Evolutionary conservation across 1,284 basidiomycete genomes (phyloP).

Genomic region (Austropuccinia psidii): DNA sequence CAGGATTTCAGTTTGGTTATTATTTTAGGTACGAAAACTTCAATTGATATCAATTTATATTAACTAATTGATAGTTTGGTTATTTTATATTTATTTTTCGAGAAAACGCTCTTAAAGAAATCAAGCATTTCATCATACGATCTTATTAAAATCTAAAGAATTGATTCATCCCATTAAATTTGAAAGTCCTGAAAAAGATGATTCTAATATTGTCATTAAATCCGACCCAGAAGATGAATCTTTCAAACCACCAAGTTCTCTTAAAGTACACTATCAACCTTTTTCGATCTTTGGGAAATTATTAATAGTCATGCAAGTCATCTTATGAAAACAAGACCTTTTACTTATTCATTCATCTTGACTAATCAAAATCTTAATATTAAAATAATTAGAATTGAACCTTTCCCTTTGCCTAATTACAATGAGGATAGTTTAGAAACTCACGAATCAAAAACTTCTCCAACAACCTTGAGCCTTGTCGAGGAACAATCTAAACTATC

Average conservation of each 20-base stretch:
- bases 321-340: neutral
- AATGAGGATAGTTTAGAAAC: no score
- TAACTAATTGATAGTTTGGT: neutral
- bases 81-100: no score
- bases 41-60: neutral
- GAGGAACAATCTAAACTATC: neutral
- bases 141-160: constrained; percentile 23
- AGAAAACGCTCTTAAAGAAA: neutral
- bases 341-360: neutral
- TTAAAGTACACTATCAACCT: constrained; percentile 24
- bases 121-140: constrained; percentile 6
- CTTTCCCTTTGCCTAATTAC: neutral
- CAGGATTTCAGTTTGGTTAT: constrained; percentile 15
- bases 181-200: neutral
- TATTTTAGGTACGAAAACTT: constrained; percentile 5
- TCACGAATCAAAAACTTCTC: neutral
- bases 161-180: constrained; percentile 9
- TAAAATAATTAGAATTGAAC: constrained; percentile 13
- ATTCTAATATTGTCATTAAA: neutral
- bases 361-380: neutral
- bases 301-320: constrained; percentile 4
- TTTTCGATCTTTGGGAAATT: constrained; percentile 30
- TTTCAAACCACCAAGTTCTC: neutral
- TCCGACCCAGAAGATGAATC: neutral
- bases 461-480: no score